Percentiles rank a stretch among this genome's conserved stretches.
Conservation (phyloP, 257 asterid genomes). For the Linderniella brevidens region DNA sequence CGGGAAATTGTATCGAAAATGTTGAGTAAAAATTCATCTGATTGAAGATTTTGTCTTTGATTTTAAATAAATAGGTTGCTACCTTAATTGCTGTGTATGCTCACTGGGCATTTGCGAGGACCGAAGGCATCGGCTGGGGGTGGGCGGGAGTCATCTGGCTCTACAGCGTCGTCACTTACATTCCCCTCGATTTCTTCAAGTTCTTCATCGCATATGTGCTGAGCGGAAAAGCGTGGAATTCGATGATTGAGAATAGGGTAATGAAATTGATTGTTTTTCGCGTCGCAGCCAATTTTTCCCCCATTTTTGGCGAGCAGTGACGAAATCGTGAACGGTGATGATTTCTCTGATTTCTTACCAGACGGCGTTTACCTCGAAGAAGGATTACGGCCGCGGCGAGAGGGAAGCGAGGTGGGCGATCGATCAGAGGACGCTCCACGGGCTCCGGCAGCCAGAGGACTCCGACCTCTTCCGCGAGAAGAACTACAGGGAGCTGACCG, state of each 20-base stretch:
- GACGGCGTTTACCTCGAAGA: slow-evolving; percentile 39
- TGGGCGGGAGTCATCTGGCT: slow-evolving; percentile 50
- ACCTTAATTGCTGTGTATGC: slow-evolving; percentile 36
- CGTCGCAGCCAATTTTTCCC: too few relatives aligned
- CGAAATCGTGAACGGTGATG: too few relatives aligned
- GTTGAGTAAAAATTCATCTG: too few relatives aligned
- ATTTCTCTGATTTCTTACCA: not conserved
- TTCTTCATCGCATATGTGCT: slow-evolving; percentile 23
- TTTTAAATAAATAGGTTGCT: slow-evolving; percentile 19
- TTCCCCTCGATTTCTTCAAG: slow-evolving; percentile 38
- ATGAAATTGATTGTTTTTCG: not conserved
- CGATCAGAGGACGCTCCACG: slow-evolving; percentile 35
- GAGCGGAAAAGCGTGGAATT: slow-evolving; percentile 42
- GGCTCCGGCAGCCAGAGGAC: slow-evolving; percentile 21
- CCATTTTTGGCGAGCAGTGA: too few relatives aligned
- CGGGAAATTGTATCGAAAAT: too few relatives aligned
- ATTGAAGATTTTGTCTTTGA: not conserved
- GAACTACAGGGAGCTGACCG: slow-evolving; percentile 35
- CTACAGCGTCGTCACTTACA: slow-evolving; percentile 24
- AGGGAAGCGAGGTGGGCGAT: slow-evolving; percentile 42
- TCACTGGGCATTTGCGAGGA: slow-evolving; percentile 36
- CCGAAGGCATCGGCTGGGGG: slow-evolving; percentile 39
- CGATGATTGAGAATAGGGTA: slow-evolving; percentile 30
- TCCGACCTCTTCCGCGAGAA: slow-evolving; percentile 15
- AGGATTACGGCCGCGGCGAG: slow-evolving; percentile 36